phyloP scores from a whole-genome alignment of 768 basidiomycete genomes.

The Lactarius quietus region DNA sequence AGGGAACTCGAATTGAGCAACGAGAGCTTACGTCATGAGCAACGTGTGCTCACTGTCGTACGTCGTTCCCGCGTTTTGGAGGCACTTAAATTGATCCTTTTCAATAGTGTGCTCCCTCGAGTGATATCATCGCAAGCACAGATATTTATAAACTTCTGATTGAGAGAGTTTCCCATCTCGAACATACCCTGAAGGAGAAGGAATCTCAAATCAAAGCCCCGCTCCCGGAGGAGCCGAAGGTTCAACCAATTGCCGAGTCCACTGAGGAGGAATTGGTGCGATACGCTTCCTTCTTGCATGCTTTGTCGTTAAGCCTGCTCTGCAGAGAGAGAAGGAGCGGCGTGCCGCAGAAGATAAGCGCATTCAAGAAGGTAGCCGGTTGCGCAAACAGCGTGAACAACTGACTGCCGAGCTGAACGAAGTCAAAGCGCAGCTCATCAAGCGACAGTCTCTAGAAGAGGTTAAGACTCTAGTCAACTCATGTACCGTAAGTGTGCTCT shows the following conservation, averaged over 20 bases:
- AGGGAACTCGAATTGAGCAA: slow-evolving; percentile 26
- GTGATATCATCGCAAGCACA: slow-evolving; percentile 11
- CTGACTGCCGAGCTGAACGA: slow-evolving; percentile 22
- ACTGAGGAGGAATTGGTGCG: slow-evolving; percentile 19
- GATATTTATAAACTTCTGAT: slow-evolving; percentile 18
- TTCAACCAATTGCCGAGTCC: slow-evolving; percentile 1
- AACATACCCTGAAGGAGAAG: slow-evolving; percentile 21
- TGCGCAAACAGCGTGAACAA: slow-evolving; percentile 26
- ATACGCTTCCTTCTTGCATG: neutral
- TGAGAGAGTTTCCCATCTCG: slow-evolving; percentile 15
- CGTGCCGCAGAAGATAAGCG: slow-evolving; percentile 21
- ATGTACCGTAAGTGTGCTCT: slow-evolving; percentile 11
- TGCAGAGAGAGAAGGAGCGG: slow-evolving; percentile 20
- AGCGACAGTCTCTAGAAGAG: slow-evolving; percentile 23
- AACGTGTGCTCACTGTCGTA: slow-evolving; percentile 22
- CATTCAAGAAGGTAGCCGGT: slow-evolving; percentile 20
- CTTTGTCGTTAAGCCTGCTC: neutral
- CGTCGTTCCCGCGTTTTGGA: neutral
- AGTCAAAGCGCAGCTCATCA: slow-evolving; percentile 23
- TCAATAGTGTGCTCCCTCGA: slow-evolving; percentile 22
- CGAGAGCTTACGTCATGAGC: slow-evolving; percentile 28
- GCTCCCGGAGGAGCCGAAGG: slow-evolving; percentile 12
- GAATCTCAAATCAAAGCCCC: slow-evolving; percentile 8
- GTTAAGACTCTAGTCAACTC: slow-evolving; percentile 18
- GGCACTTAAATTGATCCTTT: slow-evolving; percentile 3